These are phyloP conservation scores for Rhodotorula sp. DNA, from an alignment of 1,284 basidiomycete genomes.

Conservation along the genomic window DNA sequence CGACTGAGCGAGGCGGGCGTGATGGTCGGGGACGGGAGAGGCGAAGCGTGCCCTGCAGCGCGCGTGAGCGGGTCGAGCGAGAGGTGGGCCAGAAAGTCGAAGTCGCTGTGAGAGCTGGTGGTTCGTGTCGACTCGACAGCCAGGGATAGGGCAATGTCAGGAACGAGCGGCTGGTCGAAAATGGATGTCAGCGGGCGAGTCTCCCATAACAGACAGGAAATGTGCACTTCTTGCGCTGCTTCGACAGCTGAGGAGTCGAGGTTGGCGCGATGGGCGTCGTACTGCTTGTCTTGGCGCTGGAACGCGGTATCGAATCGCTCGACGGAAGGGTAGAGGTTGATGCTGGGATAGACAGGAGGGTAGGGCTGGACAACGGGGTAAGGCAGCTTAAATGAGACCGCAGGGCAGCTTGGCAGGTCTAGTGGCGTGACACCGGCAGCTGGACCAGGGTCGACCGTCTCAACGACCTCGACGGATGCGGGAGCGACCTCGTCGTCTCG, in stretches of 20 bases:
- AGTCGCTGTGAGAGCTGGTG: not conserved
- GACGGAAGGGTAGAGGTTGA: conserved; percentile 1
- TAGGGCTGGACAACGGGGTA: conserved; percentile 10
- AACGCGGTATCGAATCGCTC: not conserved
- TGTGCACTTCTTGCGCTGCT: not conserved
- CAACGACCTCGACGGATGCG: not conserved
- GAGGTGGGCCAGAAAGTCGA: not conserved
- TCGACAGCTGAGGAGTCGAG: not conserved
- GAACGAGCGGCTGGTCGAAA: not conserved
- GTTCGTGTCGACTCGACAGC: not conserved
- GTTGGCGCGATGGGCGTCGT: not conserved
- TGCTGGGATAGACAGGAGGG: conserved; percentile 11
- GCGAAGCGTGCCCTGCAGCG: not conserved
- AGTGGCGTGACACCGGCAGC: no score
- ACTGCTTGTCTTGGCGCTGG: no score
- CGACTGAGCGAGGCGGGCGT: not conserved
- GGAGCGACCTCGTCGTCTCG: not conserved
- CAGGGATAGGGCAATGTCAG: not conserved
- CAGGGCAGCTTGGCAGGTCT: not conserved
- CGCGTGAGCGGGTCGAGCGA: not conserved
- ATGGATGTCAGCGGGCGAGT: not conserved
- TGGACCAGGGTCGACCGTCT: not conserved
- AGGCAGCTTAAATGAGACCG: not conserved
- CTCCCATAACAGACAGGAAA: not conserved
- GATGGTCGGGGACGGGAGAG: conserved; percentile 21